Base-by-base conservation (phyloP, 805 yeast species). In the Saturnispora besseyi region DNA sequence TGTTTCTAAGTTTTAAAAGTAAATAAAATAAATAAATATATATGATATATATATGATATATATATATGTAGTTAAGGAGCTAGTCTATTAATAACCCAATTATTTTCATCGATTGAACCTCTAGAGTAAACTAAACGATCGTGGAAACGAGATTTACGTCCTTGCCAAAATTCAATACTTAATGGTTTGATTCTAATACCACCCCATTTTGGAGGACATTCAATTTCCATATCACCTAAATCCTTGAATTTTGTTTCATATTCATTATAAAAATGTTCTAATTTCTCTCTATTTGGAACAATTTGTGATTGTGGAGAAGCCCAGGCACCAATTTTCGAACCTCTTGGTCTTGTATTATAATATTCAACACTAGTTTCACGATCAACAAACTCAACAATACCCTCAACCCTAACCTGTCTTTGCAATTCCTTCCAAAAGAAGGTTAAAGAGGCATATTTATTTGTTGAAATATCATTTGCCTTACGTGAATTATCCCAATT, bases 151-250 rank as follows among this genome's bases (percentile, higher is more conserved):
- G 87, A 83, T 52, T 77, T 74, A 55, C 99, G 80, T 15, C 99
- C 99, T 70, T 93, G 99, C 97, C 98, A 93, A 62, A 91, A 93
- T 69, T 93, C 99, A 56, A 91, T 77, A 62, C 88, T 96, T 43
- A 87, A 69, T 5, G 99, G 99, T 40, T 84, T 80, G 15, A 93
- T 74, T 61, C 96, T 76, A 45, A 93, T 63, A 0, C 99, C 99
- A 49, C 98, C 99, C 99, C 99, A 93, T 63, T 72, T 83, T 33
- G 86, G 90, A 13, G 99, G 99, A 55, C 95, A 84, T 29, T 95
- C 95, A 41, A 93, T 79, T 36, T 81, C 80, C 33, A 78, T 78
- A 47, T 76, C 84, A 36, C 56, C 55, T 8, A 54, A 36, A 38
- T 74, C 80, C 54, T 79, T 77, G 54, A 87, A 87, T 62, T 79